These are phyloP conservation scores for Auriscalpium orientale DNA, from an alignment of 768 basidiomycete species.

Conservation along the genomic window DNA sequence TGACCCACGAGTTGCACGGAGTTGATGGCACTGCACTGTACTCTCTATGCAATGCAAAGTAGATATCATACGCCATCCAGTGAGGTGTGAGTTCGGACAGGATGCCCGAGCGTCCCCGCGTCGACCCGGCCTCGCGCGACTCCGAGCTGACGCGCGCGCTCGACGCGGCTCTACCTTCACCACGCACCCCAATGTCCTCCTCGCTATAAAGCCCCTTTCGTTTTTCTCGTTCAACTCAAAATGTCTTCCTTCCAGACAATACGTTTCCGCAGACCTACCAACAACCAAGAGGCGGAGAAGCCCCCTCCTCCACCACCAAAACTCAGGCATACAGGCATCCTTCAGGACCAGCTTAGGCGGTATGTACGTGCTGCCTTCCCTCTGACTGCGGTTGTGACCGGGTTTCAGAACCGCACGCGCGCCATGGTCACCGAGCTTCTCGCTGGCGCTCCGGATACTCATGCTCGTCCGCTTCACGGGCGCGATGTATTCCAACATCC, in stretches of 20 bases:
- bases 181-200: background rate
- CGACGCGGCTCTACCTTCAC: too few relatives aligned
- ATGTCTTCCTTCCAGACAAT: constrained; percentile 25
- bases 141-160: too few relatives aligned
- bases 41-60: too few relatives aligned
- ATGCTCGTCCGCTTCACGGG: constrained; percentile 71
- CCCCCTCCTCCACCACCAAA: constrained; percentile 12
- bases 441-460: constrained; percentile 75
- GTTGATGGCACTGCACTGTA: too few relatives aligned
- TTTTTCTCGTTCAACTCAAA: background rate
- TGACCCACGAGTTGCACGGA: too few relatives aligned
- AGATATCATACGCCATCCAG: too few relatives aligned
- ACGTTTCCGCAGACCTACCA: constrained; percentile 25
- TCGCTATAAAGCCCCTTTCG: background rate
- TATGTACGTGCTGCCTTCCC: constrained; percentile 18
- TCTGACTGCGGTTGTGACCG: constrained; percentile 8
- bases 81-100: too few relatives aligned
- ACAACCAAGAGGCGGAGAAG: constrained; percentile 13
- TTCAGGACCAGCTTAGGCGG: constrained; percentile 79
- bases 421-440: constrained; percentile 84
- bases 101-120: too few relatives aligned
- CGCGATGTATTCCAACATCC: constrained; percentile 93
- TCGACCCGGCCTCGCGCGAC: too few relatives aligned
- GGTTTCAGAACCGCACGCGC: constrained; percentile 50
- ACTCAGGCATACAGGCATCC: constrained; percentile 53